Conservation (phyloP, 2,329 filamentous ascomycete genomes). For the Cryphonectria naterciae region DNA sequence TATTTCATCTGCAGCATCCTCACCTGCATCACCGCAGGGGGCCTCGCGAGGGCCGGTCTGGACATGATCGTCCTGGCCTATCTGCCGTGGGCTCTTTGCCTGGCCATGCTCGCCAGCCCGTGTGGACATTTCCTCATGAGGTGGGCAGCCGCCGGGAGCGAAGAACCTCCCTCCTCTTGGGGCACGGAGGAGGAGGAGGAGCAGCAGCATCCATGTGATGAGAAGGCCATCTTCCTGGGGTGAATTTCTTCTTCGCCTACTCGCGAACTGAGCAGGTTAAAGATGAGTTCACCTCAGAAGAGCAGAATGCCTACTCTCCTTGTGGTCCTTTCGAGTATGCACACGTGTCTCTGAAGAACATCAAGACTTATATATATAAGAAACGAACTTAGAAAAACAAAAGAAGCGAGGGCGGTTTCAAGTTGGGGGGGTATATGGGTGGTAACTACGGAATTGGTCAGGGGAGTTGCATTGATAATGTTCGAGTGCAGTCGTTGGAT, state of each 20-base stretch:
- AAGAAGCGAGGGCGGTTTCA: neutral
- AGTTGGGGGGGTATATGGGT: no score
- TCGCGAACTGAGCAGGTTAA: neutral
- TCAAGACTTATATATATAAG: neutral
- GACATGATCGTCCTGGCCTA: conserved; percentile 41
- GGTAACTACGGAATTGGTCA: no score
- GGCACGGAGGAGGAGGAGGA: neutral
- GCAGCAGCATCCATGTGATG: neutral
- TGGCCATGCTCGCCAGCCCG: conserved; percentile 41
- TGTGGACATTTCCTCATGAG: conserved; percentile 32
- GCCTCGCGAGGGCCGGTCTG: conserved; percentile 33
- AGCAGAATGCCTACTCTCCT: neutral
- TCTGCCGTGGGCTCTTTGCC: conserved; percentile 41
- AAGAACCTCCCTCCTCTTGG: neutral
- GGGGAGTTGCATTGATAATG: no score
- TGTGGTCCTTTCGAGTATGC: neutral
- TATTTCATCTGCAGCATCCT: conserved; percentile 37
- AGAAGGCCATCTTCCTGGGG: conserved; percentile 1
- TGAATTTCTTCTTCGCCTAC: neutral
- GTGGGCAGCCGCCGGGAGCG: neutral
- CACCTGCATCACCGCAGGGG: conserved; percentile 34
- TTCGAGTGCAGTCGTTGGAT: no score
- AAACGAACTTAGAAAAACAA: no score
- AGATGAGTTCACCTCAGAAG: neutral
- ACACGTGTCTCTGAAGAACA: neutral